phyloP scores from a whole-genome alignment of 768 basidiomycete genomes.

The Tricholoma terreum region DNA sequence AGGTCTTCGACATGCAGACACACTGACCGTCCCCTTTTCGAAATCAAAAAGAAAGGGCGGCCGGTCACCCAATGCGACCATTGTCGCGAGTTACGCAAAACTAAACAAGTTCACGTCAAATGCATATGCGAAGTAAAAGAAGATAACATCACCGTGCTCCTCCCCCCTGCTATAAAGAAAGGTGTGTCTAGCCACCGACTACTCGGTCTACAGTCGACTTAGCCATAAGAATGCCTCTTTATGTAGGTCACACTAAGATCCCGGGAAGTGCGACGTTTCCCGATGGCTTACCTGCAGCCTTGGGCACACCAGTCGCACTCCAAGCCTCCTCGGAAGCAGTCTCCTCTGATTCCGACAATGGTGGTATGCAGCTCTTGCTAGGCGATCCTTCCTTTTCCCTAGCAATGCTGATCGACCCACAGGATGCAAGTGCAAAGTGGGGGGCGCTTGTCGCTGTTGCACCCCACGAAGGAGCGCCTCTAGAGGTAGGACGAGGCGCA shows the following conservation, averaged over 20 bases:
- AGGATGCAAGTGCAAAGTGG: constrained; percentile 53
- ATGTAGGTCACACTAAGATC: constrained; percentile 54
- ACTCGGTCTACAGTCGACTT: constrained; percentile 30
- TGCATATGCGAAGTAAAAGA: constrained; percentile 80
- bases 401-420: constrained; percentile 43
- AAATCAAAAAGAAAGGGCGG: constrained; percentile 91
- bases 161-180: constrained; percentile 49
- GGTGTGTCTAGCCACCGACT: constrained; percentile 43
- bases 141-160: constrained; percentile 49
- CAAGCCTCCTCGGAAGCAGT: constrained; percentile 46
- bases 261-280: constrained; percentile 77
- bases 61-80: constrained; percentile 89
- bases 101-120: constrained; percentile 83
- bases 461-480: constrained; percentile 44
- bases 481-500: constrained; percentile 29
- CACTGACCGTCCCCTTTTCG: constrained; percentile 82
- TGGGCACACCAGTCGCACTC: constrained; percentile 60
- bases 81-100: constrained; percentile 83
- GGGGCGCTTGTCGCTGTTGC: constrained; percentile 56
- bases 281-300: constrained; percentile 66
- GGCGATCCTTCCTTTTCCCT: constrained; percentile 35
- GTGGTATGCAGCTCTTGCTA: constrained; percentile 57
- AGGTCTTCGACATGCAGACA: constrained; percentile 88
- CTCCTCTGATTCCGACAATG: constrained; percentile 58
- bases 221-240: constrained; percentile 42